Conservation (phyloP, 805 yeast genomes). For the Wickerhamomyces mucosus region DNA sequence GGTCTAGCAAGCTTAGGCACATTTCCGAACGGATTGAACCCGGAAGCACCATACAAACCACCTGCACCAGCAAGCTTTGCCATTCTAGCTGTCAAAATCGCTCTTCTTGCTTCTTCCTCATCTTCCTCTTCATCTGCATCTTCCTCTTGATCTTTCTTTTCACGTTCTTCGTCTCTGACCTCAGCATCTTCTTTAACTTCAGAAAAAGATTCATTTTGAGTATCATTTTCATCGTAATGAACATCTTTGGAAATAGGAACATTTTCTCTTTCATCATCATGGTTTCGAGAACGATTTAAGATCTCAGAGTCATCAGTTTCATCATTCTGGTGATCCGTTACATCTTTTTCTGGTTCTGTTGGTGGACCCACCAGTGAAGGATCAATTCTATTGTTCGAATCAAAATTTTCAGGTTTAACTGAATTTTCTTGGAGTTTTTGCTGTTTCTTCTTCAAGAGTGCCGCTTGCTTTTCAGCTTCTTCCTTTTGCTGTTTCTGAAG, state of each 20-base stretch:
- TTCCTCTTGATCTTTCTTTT: constrained; percentile 39
- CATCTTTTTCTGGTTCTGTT: no score
- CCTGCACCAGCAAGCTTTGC: constrained; percentile 86
- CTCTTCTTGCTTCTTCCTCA: constrained; percentile 66
- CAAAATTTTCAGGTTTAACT: no score
- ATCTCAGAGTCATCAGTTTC: constrained; percentile 1
- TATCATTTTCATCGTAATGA: constrained; percentile 3
- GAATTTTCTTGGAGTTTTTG: no score
- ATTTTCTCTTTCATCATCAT: constrained; percentile 1
- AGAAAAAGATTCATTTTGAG: not conserved
- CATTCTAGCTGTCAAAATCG: constrained; percentile 83
- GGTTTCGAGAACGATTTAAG: no score
- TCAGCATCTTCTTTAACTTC: constrained; percentile 15
- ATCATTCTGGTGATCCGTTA: no score
- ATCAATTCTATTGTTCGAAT: no score
- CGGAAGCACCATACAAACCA: constrained; percentile 35
- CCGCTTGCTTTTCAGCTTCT: constrained; percentile 66
- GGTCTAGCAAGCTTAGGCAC: constrained; percentile 19
- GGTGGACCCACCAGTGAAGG: no score
- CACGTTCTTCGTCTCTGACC: constrained; percentile 25
- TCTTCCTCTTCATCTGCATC: constrained; percentile 55
- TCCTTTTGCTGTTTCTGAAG: constrained; percentile 75
- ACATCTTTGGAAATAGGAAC: constrained; percentile 1
- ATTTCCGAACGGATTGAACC: constrained; percentile 33
- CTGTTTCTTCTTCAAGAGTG: constrained; percentile 41